Evolutionary conservation across 164 flowering plant species (phyloP), one percentile per base, ranked within the genome.

Genomic region (Cinnamomum chago): DNA sequence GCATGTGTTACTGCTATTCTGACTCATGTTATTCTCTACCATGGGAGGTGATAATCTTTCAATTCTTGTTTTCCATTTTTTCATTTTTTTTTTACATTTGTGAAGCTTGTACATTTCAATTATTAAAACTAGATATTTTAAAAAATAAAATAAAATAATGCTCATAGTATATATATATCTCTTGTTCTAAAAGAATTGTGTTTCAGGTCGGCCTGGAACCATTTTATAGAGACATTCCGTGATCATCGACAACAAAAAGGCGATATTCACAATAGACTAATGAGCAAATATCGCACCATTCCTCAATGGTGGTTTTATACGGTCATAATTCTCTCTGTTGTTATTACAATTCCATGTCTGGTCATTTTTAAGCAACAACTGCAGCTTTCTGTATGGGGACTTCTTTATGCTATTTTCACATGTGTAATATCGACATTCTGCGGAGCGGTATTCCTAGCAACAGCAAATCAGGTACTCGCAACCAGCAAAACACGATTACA

Each of bases 311-410:
- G 98, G 98, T 94, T 82, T 80, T 84, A 82, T 15, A 62, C 80
- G 47, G 74, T 92, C 50, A 71, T 92, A 27, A 22, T 79, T 0
- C 92, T 90, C 50, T 90, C 96, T 80, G 79, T 85, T 30, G 90
- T 15, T 1, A 73, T 92, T 5, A 88, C 97, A 1, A 78, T 94
- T 23, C 0, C 90, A 47, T 86, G 47, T 35, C 10, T 90, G 91
- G 83, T 83, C 3, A 82, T 92, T 27, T 94, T 91, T 91, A 86
- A 90, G 75, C 80, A 85, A 30, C 89, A 85, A 7, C 85, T 94
- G 65, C 98, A 94, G 81, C 87, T 94, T 50, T 92, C 88, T 10
- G 92, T 96, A 96, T 94, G 97, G 97, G 97, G 93, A 2, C 77
- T 93, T 90, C 83, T 94, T 65, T 89, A 91, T 50, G 98, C 97